These are phyloP conservation scores for Perilla frutescens DNA, from an alignment of 257 asterid genomes.

Conservation along the genomic window DNA sequence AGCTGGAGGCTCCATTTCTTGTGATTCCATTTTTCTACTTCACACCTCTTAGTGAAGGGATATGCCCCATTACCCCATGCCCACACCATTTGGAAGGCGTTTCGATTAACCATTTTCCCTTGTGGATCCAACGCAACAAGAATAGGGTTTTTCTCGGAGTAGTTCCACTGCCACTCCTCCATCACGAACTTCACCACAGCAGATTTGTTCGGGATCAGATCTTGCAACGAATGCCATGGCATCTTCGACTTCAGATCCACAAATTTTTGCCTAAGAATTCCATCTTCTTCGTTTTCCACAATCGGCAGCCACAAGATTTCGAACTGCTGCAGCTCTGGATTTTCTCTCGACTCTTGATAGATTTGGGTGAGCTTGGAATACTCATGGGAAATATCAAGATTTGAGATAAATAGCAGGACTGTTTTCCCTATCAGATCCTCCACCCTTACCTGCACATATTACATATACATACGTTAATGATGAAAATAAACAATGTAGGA, in stretches of 20 bases:
- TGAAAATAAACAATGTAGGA: too few species aligned
- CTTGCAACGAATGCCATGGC: not conserved
- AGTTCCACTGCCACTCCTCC: not conserved
- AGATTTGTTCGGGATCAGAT: not conserved
- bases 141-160: not conserved
- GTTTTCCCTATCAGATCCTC: not conserved
- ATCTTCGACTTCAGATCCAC: not conserved
- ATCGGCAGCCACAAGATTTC: constrained; percentile 1
- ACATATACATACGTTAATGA: too few species aligned
- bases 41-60: not conserved
- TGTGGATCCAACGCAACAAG: not conserved
- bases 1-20: not conserved
- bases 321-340: not conserved
- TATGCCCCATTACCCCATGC: not conserved
- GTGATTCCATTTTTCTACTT: not conserved
- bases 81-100: not conserved
- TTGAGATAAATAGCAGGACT: constrained; percentile 7
- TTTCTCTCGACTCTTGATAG: not conserved
- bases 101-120: not conserved
- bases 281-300: not conserved
- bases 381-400: not conserved
- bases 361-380: not conserved
- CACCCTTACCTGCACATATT: not conserved
- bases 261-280: not conserved
- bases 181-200: not conserved